phyloP scores from a whole-genome alignment of 768 basidiomycete genomes.

The Ramaria sp. region DNA sequence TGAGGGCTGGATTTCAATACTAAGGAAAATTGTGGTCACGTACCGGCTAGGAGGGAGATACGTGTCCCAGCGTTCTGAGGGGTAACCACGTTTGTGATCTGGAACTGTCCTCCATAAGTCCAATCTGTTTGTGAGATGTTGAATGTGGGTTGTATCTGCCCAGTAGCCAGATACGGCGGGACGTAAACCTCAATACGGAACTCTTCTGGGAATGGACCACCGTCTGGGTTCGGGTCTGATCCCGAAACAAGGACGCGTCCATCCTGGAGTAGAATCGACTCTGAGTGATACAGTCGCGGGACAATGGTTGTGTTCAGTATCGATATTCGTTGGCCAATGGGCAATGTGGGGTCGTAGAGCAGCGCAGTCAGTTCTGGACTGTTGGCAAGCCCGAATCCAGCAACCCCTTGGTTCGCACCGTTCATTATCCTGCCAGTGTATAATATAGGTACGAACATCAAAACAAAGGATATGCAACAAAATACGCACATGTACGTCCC shows the following conservation, averaged over 20 bases:
- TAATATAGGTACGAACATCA: background rate
- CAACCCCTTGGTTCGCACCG: slow-evolving; percentile 13
- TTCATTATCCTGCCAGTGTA: slow-evolving; percentile 6
- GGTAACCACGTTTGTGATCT: slow-evolving; percentile 38
- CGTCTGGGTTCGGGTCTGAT: slow-evolving; percentile 13
- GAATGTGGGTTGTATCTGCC: slow-evolving; percentile 12
- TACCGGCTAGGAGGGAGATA: slow-evolving; percentile 11
- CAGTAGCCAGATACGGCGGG: slow-evolving; percentile 14
- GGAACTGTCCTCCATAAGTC: slow-evolving; percentile 42
- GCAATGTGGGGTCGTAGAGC: slow-evolving; percentile 56
- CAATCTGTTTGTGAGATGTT: slow-evolving; percentile 58
- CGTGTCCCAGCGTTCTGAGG: slow-evolving; percentile 20
- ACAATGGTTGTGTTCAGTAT: slow-evolving; percentile 14
- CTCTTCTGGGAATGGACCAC: slow-evolving; percentile 14
- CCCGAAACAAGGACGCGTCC: slow-evolving; percentile 15
- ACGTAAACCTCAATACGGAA: slow-evolving; percentile 14
- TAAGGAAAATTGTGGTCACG: background rate
- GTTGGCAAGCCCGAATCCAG: slow-evolving; percentile 15
- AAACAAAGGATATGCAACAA: background rate
- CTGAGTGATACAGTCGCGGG: slow-evolving; percentile 16
- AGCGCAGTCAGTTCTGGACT: slow-evolving; percentile 44
- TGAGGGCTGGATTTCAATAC: background rate
- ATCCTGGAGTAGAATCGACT: slow-evolving; percentile 15
- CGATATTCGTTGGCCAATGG: slow-evolving; percentile 52
- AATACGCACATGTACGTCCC: slow-evolving; percentile 11